A percentile compares a stretch with the other conserved stretches of the same genome.
Evolutionary conservation across 371 early-diverging fungal species (phyloP).

Genomic region (Mucor mucedo): DNA sequence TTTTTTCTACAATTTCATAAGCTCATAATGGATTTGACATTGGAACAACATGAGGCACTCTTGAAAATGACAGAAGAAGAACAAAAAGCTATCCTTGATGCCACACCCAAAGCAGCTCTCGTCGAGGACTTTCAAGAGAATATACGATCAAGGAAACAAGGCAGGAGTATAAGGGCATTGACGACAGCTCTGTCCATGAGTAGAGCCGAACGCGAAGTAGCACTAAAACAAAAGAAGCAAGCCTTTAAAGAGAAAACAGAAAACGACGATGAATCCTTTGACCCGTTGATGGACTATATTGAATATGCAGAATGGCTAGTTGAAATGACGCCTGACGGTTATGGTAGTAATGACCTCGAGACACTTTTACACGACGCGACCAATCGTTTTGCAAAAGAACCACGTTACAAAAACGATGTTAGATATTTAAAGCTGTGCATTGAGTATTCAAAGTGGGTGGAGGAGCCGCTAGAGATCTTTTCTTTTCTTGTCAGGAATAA

Average conservation of each 20-base stretch:
- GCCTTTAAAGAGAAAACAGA: slow-evolving; percentile 57
- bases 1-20: too few species aligned
- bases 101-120: slow-evolving; percentile 38
- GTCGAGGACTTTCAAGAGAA: slow-evolving; percentile 85
- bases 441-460: slow-evolving; percentile 61
- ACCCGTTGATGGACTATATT: slow-evolving; percentile 78
- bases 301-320: slow-evolving; percentile 79
- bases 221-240: slow-evolving; percentile 40
- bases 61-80: slow-evolving; percentile 2
- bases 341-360: slow-evolving; percentile 56
- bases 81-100: not conserved
- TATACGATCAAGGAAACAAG: slow-evolving; percentile 71
- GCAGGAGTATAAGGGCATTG: slow-evolving; percentile 68
- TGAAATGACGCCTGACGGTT: slow-evolving; percentile 71
- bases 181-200: slow-evolving; percentile 37
- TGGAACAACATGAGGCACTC: too few species aligned
- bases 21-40: too few species aligned
- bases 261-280: slow-evolving; percentile 57
- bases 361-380: slow-evolving; percentile 67
- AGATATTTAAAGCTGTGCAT: slow-evolving; percentile 81
- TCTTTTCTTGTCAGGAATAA: slow-evolving; percentile 67
- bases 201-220: slow-evolving; percentile 34
- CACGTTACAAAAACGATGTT: slow-evolving; percentile 75
- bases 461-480: slow-evolving; percentile 70
- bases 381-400: slow-evolving; percentile 61